Evolutionary conservation across 768 basidiomycete species (phyloP).

Genomic region (Boletus subparvulus): DNA sequence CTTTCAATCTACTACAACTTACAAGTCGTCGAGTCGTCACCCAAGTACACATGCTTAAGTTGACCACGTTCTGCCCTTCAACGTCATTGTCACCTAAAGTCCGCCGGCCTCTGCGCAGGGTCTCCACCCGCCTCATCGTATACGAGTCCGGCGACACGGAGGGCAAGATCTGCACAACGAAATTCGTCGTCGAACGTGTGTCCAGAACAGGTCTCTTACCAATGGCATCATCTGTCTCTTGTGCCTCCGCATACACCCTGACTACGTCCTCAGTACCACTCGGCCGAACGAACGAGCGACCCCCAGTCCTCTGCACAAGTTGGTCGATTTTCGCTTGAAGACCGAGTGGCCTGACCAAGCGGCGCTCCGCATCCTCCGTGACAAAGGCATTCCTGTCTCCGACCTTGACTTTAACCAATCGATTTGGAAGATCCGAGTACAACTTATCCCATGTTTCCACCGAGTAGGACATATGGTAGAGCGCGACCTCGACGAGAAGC

Average conservation of each 20-base stretch:
- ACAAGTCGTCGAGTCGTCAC: not conserved
- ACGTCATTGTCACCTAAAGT: conserved; percentile 61
- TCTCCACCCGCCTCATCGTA: conserved; percentile 86
- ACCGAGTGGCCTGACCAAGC: conserved; percentile 74
- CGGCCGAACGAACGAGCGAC: conserved; percentile 91
- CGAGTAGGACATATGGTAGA: conserved; percentile 84
- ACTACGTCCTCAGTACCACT: conserved; percentile 99
- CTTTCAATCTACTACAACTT: not conserved
- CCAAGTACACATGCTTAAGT: not conserved
- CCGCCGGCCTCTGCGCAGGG: conserved; percentile 68
- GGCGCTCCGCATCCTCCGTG: conserved; percentile 92
- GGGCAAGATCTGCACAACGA: conserved; percentile 67
- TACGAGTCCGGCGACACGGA: conserved; percentile 80
- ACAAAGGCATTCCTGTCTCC: conserved; percentile 77
- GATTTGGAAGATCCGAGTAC: conserved; percentile 92
- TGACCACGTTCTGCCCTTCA: not conserved
- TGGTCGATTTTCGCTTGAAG: conserved; percentile 83
- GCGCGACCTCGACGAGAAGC: conserved; percentile 90
- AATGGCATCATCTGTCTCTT: conserved; percentile 69
- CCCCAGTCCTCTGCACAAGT: conserved; percentile 76
- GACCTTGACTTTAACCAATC: conserved; percentile 91
- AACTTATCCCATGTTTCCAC: conserved; percentile 88
- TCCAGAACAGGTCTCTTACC: conserved; percentile 44
- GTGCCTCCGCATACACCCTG: conserved; percentile 94
- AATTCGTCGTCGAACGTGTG: conserved; percentile 1